Evolutionary conservation across 2,329 filamentous ascomycete species (phyloP).

Genomic region (Aspergillus sp.): DNA sequence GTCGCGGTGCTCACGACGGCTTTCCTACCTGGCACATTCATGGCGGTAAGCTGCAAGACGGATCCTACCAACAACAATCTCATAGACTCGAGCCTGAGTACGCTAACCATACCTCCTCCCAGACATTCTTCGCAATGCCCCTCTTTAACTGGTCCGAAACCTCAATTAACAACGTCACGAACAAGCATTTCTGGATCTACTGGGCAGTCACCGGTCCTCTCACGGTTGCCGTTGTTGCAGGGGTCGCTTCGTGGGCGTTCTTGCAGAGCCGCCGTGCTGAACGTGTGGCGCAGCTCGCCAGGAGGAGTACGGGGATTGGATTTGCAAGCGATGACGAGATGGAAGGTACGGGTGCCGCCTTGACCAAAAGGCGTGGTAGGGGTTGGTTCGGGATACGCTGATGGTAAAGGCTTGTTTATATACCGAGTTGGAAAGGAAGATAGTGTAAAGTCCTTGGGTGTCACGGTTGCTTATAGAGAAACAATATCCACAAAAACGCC

Average conservation of each 20-base stretch:
- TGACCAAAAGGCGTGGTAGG: too few relatives aligned
- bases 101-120: not conserved
- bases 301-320: not conserved
- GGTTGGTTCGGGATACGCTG: too few relatives aligned
- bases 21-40: constrained; percentile 7
- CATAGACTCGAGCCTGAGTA: too few relatives aligned
- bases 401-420: too few relatives aligned
- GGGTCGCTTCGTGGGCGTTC: not conserved
- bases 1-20: constrained; percentile 5
- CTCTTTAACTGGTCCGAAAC: constrained; percentile 5
- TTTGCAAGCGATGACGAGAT: not conserved
- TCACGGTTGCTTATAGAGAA: too few relatives aligned
- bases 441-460: too few relatives aligned
- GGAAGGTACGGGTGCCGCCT: not conserved
- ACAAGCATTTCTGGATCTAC: constrained; percentile 6
- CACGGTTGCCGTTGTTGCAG: not conserved
- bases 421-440: too few relatives aligned
- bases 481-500: too few relatives aligned
- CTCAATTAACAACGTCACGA: not conserved
- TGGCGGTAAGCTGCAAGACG: not conserved
- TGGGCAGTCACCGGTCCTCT: constrained; percentile 1
- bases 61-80: too few relatives aligned
- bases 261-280: not conserved
- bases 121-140: constrained; percentile 11
- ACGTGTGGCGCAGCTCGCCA: not conserved